Evolutionary conservation across 768 basidiomycete genomes (phyloP), one percentile per base, ranked within the genome.

Genomic region (Tulasnella sp.): DNA sequence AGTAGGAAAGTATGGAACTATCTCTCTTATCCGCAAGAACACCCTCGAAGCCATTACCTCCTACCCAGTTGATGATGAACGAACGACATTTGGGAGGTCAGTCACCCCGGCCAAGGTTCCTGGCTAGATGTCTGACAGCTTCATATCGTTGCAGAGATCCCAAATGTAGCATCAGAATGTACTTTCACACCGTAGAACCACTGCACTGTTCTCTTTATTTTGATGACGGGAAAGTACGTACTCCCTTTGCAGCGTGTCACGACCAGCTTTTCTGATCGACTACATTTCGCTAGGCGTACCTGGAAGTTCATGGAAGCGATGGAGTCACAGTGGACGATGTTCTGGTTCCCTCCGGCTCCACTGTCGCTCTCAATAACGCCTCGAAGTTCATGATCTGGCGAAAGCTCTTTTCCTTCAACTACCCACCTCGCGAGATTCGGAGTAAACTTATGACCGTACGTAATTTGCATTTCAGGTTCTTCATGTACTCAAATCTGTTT

Each of bases 381-480:
- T 90, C 91, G 9, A 88, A 90, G 46, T 87, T 94, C 62, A 91
- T 91, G 81, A 91, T 94, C 19, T 90, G 90, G 83, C 88, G 87
- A 68, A 94, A 93, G 82, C 87, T 89, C 8, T 94, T 94, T 83
- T 85, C 87, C n/a, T 94, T 93, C 84, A 87, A 87, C 6, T 94
- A 94, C 82, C 93, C 93, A 1, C 92, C 93, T 7, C 93, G 93
- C 83, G 90, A 92, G 71, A 85, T 92, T 40, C 90, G 92, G 34
- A 85, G 88, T 21, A 85, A 86, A 39, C 5, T 85, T 89, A 34
- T 87, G 34, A 58, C 80, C 52, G 79, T 80, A 34, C 10, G 80
- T 75, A 24, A 58, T 38, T 48, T 16, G 7, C 42, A 24, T 56
- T 27, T 34, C 58, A n/a, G n/a, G 34, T 6, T 75, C 38, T 36